phyloP scores from a whole-genome alignment of 1,284 basidiomycete species.

The Apiotrichum domesticum region DNA sequence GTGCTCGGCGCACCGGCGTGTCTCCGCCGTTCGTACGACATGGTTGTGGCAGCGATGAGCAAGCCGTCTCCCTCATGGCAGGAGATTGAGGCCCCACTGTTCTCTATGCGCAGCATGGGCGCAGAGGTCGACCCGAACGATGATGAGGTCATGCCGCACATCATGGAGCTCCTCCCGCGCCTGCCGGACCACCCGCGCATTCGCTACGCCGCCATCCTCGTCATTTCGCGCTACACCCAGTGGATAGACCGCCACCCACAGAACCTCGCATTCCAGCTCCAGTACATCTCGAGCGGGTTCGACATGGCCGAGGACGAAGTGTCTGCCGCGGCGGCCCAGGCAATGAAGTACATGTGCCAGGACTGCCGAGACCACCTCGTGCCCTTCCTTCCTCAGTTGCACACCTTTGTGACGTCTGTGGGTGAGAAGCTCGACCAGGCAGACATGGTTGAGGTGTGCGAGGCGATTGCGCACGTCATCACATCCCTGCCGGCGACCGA shows the following conservation, averaged over 20 bases:
- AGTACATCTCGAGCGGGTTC: conserved; percentile 89
- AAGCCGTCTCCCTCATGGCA: conserved; percentile 67
- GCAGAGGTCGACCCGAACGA: conserved; percentile 83
- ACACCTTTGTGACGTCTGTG: conserved; percentile 75
- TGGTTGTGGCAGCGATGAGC: conserved; percentile 66
- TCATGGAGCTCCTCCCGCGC: conserved; percentile 88
- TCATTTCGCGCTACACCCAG: conserved; percentile 92
- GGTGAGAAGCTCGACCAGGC: conserved; percentile 74
- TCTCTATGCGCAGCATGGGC: conserved; percentile 98
- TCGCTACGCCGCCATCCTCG: conserved; percentile 89
- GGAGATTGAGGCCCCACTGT: conserved; percentile 93
- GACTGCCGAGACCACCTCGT: conserved; percentile 94
- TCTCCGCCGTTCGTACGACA: conserved; percentile 70
- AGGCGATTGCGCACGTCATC: conserved; percentile 92
- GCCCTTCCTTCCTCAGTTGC: conserved; percentile 83
- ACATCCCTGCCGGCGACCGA: conserved; percentile 78
- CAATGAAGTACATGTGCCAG: conserved; percentile 93
- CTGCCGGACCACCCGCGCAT: conserved; percentile 87
- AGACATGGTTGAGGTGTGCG: conserved; percentile 85
- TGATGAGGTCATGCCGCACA: conserved; percentile 79
- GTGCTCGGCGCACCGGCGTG: conserved; percentile 86
- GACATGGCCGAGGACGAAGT: conserved; percentile 75
- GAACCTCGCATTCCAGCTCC: conserved; percentile 78
- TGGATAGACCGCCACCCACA: conserved; percentile 90
- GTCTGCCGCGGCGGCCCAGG: conserved; percentile 88